Conservation (phyloP, 441 rosid species). For the Hura crepitans region DNA sequence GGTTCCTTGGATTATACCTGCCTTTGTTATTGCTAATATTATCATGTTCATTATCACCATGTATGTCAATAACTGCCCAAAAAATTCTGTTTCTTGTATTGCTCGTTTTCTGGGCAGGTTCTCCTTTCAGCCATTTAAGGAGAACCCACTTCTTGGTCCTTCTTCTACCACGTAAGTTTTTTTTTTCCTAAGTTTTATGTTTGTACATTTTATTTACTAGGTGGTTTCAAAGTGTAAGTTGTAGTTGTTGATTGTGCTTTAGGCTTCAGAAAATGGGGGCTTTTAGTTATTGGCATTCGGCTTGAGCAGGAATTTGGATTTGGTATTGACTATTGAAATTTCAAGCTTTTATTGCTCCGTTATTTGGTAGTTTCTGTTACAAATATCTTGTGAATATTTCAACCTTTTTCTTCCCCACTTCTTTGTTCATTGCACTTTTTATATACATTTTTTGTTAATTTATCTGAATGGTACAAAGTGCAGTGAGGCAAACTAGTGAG, state of each 20-base stretch:
- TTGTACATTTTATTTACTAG: neutral
- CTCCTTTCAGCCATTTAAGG: conserved; percentile 63
- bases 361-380: neutral
- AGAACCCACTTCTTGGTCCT: conserved; percentile 71
- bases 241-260: conserved; percentile 18
- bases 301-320: conserved; percentile 90
- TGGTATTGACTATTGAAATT: conserved; percentile 35
- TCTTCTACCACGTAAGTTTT: conserved; percentile 50
- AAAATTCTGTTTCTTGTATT: conserved; percentile 44
- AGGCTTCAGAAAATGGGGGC: conserved; percentile 81
- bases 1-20: conserved; percentile 53
- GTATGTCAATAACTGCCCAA: conserved; percentile 61
- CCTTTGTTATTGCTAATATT: conserved; percentile 45
- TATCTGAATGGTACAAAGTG: no score
- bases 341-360: conserved; percentile 1
- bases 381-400: neutral
- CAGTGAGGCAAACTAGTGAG: no score
- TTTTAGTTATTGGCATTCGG: conserved; percentile 72
- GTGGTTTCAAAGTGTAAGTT: neutral
- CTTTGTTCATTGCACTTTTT: neutral
- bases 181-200: neutral
- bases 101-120: conserved; percentile 56
- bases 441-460: neutral
- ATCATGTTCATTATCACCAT: conserved; percentile 54
- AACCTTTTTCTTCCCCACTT: no score